Evolutionary conservation across 1,284 basidiomycete species (phyloP).

Genomic region (Sporisorium exsertum): DNA sequence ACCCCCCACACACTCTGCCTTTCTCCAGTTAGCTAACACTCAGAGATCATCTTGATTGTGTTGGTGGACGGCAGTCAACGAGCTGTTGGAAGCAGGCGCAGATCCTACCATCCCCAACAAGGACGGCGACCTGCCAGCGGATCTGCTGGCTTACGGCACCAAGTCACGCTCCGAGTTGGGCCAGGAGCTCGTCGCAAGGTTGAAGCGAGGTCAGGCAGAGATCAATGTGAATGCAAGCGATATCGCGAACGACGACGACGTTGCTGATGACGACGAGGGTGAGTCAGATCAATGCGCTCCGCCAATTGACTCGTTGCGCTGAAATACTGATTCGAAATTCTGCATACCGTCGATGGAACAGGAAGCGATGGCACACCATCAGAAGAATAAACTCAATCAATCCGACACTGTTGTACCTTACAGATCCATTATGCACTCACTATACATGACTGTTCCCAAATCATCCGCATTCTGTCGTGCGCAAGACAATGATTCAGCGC

Average conservation of each 20-base stretch:
- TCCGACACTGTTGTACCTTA: not conserved
- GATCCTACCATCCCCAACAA: conserved; percentile 59
- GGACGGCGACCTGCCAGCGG: conserved; percentile 61
- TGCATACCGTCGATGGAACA: conserved; percentile 1
- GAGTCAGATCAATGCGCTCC: not conserved
- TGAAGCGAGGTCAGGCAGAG: conserved; percentile 53
- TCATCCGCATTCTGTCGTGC: not conserved
- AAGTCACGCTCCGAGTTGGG: conserved; percentile 50
- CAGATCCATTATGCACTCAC: not conserved
- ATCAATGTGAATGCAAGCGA: conserved; percentile 49
- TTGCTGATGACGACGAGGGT: conserved; percentile 44
- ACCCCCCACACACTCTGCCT: not conserved
- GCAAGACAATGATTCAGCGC: not conserved
- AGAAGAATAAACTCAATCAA: conserved; percentile 22
- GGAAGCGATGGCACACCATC: conserved; percentile 53
- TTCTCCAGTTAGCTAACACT: too few relatives aligned
- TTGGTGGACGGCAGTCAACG: conserved; percentile 42
- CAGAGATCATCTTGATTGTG: not conserved
- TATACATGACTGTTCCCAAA: conserved; percentile 1
- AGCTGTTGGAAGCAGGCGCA: conserved; percentile 64
- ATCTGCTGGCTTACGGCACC: conserved; percentile 51
- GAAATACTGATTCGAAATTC: not conserved
- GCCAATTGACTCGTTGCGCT: too few relatives aligned
- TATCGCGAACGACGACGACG: conserved; percentile 50
- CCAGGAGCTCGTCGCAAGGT: conserved; percentile 50